Conservation (phyloP, 2,329 filamentous ascomycete genomes). For the Aspergillus novofumigatus region DNA sequence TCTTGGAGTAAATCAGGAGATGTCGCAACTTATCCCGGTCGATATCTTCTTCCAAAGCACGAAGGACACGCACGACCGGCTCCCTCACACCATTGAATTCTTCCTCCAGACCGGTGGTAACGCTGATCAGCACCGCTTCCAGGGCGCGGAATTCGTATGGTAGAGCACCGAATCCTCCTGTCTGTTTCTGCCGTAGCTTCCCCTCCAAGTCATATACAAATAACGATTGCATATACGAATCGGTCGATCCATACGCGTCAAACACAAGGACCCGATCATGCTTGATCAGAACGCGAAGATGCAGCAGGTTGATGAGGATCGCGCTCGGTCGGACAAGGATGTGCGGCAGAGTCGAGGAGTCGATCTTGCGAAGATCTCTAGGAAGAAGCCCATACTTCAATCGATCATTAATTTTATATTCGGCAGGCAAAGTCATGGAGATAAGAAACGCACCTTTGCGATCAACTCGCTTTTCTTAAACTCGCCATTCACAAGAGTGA, state of each 20-base stretch:
- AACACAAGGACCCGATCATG: conserved; percentile 91
- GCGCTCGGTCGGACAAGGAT: conserved; percentile 90
- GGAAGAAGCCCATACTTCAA: conserved; percentile 84
- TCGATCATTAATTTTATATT: not conserved
- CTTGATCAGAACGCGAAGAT: conserved; percentile 93
- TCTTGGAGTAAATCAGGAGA: conserved; percentile 89
- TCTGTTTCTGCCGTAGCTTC: conserved; percentile 78
- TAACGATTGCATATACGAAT: conserved; percentile 89
- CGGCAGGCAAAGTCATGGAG: conserved; percentile 70
- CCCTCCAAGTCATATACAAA: conserved; percentile 98
- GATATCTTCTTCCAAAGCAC: conserved; percentile 93
- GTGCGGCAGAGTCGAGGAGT: conserved; percentile 90
- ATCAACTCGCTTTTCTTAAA: conserved; percentile 98
- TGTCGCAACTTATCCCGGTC: conserved; percentile 89
- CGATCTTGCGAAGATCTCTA: conserved; percentile 94
- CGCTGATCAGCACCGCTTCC: conserved; percentile 90
- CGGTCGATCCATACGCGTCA: conserved; percentile 90
- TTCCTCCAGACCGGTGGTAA: conserved; percentile 84
- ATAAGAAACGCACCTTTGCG: conserved; percentile 76
- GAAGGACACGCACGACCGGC: conserved; percentile 81
- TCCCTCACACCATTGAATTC: conserved; percentile 94
- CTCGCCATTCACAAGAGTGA: conserved; percentile 88
- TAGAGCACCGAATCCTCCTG: conserved; percentile 53
- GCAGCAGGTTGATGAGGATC: conserved; percentile 93
- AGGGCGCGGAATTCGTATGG: conserved; percentile 96